Conservation (phyloP, 768 basidiomycete species). For the Cubamyces sp. region DNA sequence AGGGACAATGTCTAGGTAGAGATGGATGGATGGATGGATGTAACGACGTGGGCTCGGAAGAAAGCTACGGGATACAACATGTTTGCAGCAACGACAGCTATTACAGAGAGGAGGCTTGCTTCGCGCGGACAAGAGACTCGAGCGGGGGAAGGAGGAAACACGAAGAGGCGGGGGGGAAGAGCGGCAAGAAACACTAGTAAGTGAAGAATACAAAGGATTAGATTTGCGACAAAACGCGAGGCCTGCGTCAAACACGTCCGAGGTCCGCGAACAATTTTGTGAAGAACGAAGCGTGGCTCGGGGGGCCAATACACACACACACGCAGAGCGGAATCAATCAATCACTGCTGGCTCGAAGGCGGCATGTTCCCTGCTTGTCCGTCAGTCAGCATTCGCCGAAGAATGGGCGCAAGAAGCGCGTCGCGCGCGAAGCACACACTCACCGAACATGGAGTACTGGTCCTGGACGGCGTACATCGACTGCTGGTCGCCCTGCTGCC, state of each 20-base stretch:
- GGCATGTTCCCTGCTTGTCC: conserved; percentile 23
- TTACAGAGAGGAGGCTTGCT: conserved; percentile 13
- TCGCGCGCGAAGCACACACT: conserved; percentile 1
- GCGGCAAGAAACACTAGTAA: background rate
- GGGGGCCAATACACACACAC: no score
- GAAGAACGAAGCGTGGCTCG: no score
- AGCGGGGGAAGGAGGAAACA: no score
- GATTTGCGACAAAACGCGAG: background rate
- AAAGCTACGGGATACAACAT: conserved; percentile 30
- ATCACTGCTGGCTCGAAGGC: conserved; percentile 23
- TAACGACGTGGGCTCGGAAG: conserved; percentile 9
- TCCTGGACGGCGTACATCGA: conserved; percentile 31
- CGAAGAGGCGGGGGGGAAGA: background rate
- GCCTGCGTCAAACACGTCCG: conserved; percentile 1
- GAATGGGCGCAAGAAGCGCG: background rate
- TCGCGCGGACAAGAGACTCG: conserved; percentile 3
- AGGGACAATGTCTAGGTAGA: conserved; percentile 13
- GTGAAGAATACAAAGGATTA: conserved; percentile 7
- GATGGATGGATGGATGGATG: background rate
- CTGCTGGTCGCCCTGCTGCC: conserved; percentile 25
- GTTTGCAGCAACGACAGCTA: conserved; percentile 24
- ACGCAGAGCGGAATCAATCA: no score
- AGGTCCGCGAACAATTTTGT: conserved; percentile 8
- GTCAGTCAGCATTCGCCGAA: conserved; percentile 3
- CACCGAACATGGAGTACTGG: conserved; percentile 35